Evolutionary conservation across 306 rosid species (phyloP).

Genomic region (Ammopiptanthus mongolicus): DNA sequence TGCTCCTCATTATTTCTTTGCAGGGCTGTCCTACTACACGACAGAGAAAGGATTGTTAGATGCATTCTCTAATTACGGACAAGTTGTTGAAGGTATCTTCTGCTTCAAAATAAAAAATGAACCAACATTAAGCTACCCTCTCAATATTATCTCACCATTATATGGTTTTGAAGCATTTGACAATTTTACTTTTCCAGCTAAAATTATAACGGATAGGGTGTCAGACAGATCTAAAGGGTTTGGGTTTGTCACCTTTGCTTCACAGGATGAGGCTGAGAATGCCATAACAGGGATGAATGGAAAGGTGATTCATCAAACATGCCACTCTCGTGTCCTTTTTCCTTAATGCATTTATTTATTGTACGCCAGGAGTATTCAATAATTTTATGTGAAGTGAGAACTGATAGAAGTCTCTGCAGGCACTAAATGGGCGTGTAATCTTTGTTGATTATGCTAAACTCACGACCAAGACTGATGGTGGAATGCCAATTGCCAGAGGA

Average conservation of each 20-base stretch:
- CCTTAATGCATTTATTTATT: background rate
- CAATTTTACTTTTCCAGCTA: slow-evolving; percentile 48
- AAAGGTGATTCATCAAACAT: slow-evolving; percentile 40
- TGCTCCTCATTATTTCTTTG: background rate
- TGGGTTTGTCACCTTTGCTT: slow-evolving; percentile 86
- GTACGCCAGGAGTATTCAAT: background rate
- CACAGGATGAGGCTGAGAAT: slow-evolving; percentile 71
- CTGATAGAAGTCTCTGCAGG: slow-evolving; percentile 42
- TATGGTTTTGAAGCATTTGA: slow-evolving; percentile 17
- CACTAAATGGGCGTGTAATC: slow-evolving; percentile 77
- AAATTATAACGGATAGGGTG: slow-evolving; percentile 63
- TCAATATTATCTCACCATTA: background rate
- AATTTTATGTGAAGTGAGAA: background rate
- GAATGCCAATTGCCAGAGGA: slow-evolving; percentile 81
- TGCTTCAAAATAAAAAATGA: slow-evolving; percentile 8
- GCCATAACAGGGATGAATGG: slow-evolving; percentile 79
- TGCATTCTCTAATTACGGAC: slow-evolving; percentile 70
- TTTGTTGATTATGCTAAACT: slow-evolving; percentile 85
- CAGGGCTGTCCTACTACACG: slow-evolving; percentile 73
- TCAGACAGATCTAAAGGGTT: slow-evolving; percentile 83
- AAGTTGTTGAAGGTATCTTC: slow-evolving; percentile 73
- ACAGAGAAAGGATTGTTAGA: slow-evolving; percentile 70
- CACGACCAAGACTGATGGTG: slow-evolving; percentile 23
- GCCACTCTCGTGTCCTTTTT: background rate
- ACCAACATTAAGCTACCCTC: background rate